A percentile compares a stretch with the other conserved stretches of the same genome.
Conservation (phyloP, 2,329 filamentous ascomycete genomes). For the Cladophialophora carrionii region DNA sequence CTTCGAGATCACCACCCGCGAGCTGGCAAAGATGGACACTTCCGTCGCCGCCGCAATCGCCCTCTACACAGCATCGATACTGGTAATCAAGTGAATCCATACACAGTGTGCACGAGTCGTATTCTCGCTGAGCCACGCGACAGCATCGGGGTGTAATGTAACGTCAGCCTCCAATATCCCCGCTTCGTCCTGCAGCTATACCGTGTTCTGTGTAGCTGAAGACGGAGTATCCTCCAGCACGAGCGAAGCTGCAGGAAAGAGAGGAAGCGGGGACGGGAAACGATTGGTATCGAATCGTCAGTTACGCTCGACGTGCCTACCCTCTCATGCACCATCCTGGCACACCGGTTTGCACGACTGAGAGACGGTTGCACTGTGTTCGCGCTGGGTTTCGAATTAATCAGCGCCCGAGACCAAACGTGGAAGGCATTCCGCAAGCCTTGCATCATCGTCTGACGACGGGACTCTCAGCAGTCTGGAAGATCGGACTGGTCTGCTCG, state of each 20-base stretch:
- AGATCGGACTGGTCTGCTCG: not conserved
- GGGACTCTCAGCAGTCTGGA: no score
- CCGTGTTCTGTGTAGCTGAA: not conserved
- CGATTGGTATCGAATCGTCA: constrained; percentile 3
- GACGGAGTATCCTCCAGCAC: not conserved
- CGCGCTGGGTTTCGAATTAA: not conserved
- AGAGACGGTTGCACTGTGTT: not conserved
- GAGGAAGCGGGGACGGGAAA: not conserved
- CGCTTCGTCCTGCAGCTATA: constrained; percentile 1
- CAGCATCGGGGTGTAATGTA: not conserved
- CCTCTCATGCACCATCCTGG: constrained; percentile 3
- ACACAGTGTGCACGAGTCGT: no score
- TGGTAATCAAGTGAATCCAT: not conserved
- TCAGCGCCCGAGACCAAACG: not conserved
- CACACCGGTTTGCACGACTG: constrained; percentile 16
- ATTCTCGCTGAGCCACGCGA: no score
- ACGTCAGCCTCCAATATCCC: not conserved
- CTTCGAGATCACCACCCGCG: not conserved
- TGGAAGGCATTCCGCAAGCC: constrained; percentile 5
- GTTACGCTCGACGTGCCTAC: not conserved
- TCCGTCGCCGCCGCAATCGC: no score
- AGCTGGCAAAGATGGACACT: not conserved
- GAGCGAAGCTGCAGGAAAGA: constrained; percentile 6
- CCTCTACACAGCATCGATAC: not conserved
- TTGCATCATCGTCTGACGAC: not conserved